Evolutionary conservation across 352 stramenopile species (phyloP).

Genomic region (Globisporangium spinosum): DNA sequence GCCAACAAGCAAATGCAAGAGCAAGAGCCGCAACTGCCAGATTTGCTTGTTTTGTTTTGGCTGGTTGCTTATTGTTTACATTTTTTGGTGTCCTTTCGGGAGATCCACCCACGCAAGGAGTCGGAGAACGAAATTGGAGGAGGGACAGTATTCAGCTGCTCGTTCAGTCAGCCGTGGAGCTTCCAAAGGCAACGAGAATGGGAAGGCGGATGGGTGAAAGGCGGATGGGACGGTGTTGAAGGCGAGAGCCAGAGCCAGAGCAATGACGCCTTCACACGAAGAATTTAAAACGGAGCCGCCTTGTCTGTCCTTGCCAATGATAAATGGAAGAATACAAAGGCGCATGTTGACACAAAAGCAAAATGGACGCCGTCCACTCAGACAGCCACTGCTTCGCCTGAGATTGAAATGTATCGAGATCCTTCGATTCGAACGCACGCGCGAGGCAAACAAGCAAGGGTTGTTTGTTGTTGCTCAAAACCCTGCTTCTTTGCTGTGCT

Average conservation of each 20-base stretch:
- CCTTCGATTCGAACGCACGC: not conserved
- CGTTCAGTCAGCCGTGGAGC: too few species aligned
- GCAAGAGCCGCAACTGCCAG: not conserved
- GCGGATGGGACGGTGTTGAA: not conserved
- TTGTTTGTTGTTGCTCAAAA: not conserved
- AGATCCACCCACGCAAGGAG: slow-evolving; percentile 5
- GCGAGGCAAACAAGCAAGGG: not conserved
- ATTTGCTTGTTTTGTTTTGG: not conserved
- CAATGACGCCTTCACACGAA: not conserved
- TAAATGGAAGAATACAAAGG: not conserved
- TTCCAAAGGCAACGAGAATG: too few species aligned
- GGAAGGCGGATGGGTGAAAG: not conserved
- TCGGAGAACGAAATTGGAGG: slow-evolving; percentile 5
- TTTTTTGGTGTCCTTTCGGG: not conserved
- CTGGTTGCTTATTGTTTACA: not conserved
- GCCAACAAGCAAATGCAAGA: not conserved
- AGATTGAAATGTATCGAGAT: not conserved
- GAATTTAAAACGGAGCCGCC: not conserved
- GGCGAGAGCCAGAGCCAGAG: not conserved
- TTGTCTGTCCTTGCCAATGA: not conserved
- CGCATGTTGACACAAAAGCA: not conserved
- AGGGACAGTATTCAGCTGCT: slow-evolving; percentile 15
- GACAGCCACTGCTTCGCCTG: not conserved
- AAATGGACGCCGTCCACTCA: not conserved
- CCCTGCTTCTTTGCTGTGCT: not conserved